phyloP scores from a whole-genome alignment of 257 asterid genomes.

The Salvia hispanica region DNA sequence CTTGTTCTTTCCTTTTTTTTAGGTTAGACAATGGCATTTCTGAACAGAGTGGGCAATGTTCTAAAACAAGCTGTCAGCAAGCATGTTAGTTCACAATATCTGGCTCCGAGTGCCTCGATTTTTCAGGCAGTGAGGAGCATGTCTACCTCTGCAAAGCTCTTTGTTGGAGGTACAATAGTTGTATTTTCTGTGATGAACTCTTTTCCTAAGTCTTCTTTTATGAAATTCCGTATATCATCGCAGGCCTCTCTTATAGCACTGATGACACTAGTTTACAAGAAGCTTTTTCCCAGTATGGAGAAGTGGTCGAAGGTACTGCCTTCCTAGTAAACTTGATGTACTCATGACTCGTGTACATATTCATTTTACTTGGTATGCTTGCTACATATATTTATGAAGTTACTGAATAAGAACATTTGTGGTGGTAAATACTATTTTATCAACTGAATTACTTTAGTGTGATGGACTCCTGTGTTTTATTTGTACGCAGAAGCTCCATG shows the following conservation, averaged over 20 bases:
- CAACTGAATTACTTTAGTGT: not conserved
- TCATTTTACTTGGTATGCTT: not conserved
- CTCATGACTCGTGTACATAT: not conserved
- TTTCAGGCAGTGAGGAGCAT: slow-evolving; percentile 77
- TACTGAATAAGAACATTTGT: slow-evolving; percentile 1
- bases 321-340: slow-evolving; percentile 10
- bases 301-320: slow-evolving; percentile 65
- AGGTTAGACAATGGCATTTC: slow-evolving; percentile 71
- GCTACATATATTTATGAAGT: slow-evolving; percentile 1
- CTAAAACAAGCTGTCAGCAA: slow-evolving; percentile 54
- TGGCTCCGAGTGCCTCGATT: slow-evolving; percentile 50
- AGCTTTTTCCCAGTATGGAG: slow-evolving; percentile 75
- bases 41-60: slow-evolving; percentile 64
- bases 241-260: slow-evolving; percentile 78
- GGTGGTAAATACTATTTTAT: slow-evolving; percentile 16
- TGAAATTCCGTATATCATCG: slow-evolving; percentile 16
- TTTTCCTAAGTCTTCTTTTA: not conserved
- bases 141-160: slow-evolving; percentile 75
- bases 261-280: slow-evolving; percentile 70
- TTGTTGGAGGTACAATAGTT: slow-evolving; percentile 69
- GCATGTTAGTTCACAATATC: slow-evolving; percentile 44
- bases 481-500: not conserved
- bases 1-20: slow-evolving; percentile 1
- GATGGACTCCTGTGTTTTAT: not conserved
- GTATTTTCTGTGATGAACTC: slow-evolving; percentile 8